phyloP scores from a whole-genome alignment of 176 grass and related monocot genomes.

The Phyllostachys edulis region DNA sequence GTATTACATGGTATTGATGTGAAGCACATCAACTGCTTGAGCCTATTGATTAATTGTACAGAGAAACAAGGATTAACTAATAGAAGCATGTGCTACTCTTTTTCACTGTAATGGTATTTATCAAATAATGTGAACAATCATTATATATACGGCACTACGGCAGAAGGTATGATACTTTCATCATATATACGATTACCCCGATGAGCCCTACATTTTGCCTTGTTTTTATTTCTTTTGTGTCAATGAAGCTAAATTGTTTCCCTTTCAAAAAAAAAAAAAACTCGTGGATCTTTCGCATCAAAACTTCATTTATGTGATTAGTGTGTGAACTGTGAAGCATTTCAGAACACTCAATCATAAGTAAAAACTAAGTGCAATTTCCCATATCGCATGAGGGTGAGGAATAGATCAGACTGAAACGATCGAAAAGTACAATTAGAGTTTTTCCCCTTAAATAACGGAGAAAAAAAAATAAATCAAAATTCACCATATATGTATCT shows the following conservation, averaged over 20 bases:
- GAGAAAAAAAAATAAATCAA: no score
- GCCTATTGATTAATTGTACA: neutral
- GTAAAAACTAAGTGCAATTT: neutral
- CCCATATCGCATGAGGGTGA: neutral
- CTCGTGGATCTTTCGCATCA: neutral
- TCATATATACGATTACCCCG: neutral
- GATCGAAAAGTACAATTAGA: neutral
- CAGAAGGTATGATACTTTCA: slow-evolving; percentile 11
- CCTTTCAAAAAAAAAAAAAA: no score
- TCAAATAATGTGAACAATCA: neutral
- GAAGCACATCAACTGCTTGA: neutral
- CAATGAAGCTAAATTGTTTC: neutral
- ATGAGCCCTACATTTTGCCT: neutral
- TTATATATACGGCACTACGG: neutral
- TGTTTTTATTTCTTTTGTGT: slow-evolving; percentile 24
- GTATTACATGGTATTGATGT: neutral
- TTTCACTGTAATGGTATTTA: neutral
- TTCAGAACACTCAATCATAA: neutral
- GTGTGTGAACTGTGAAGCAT: no score
- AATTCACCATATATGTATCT: no score
- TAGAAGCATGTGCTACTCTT: neutral
- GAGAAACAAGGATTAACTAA: neutral
- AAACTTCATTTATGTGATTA: neutral
- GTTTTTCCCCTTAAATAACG: neutral
- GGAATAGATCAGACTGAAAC: neutral